phyloP scores from a whole-genome alignment of 208 protist species.

The Leishmania guyanensis region DNA sequence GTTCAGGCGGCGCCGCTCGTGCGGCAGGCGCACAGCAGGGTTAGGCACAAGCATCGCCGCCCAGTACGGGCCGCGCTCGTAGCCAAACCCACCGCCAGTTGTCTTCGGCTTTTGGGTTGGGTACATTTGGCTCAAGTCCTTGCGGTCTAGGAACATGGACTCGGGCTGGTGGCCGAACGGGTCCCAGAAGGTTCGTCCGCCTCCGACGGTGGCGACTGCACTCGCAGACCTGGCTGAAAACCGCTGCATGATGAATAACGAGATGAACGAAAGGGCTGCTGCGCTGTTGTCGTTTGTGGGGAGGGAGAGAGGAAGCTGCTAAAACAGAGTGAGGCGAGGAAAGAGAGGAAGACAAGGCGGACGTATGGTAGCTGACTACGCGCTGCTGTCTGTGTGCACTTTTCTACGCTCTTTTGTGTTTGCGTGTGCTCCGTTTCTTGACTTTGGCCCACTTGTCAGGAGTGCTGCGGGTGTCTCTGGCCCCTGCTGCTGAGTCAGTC shows the following conservation, averaged over 20 bases:
- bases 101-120: constrained; percentile 88
- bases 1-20: constrained; percentile 87
- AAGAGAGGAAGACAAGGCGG: background rate
- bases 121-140: constrained; percentile 92
- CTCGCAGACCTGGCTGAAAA: constrained; percentile 15
- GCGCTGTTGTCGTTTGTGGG: background rate
- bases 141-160: constrained; percentile 90
- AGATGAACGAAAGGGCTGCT: background rate
- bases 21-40: constrained; percentile 85
- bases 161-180: constrained; percentile 87
- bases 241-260: constrained; percentile 44
- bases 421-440: background rate
- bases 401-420: background rate
- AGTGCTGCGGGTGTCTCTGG: background rate
- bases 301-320: background rate
- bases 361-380: background rate
- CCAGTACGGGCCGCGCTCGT: constrained; percentile 90
- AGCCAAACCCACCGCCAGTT: constrained; percentile 89
- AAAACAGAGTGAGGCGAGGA: constrained; percentile 13
- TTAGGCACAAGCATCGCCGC: constrained; percentile 89
- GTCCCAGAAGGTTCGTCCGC: constrained; percentile 80
- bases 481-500: background rate
- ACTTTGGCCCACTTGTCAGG: background rate
- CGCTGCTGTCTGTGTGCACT: background rate
- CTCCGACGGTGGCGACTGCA: constrained; percentile 22